These are phyloP conservation scores for Arachis stenosperma DNA, from an alignment of 306 rosid genomes.

Conservation along the genomic window DNA sequence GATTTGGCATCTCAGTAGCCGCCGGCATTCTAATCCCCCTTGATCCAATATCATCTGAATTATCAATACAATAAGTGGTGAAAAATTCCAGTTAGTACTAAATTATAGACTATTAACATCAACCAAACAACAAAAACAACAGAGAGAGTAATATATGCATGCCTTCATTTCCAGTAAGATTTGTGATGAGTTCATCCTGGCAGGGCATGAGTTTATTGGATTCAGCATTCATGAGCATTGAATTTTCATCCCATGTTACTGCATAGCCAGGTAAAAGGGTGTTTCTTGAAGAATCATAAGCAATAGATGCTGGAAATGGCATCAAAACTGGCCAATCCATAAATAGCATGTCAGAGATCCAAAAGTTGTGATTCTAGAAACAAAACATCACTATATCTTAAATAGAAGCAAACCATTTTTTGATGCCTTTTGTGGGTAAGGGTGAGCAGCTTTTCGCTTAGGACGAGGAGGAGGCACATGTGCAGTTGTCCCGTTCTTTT, in stretches of 20 bases:
- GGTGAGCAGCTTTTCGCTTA: constrained; percentile 89
- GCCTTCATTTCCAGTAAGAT: constrained; percentile 65
- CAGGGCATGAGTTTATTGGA: constrained; percentile 42
- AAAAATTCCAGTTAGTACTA: constrained; percentile 50
- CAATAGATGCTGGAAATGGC: constrained; percentile 69
- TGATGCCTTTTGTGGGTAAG: constrained; percentile 84
- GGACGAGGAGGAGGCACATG: constrained; percentile 97
- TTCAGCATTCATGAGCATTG: constrained; percentile 50
- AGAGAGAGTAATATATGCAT: constrained; percentile 29
- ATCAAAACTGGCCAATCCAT: constrained; percentile 57
- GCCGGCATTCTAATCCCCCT: constrained; percentile 52
- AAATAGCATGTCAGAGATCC: constrained; percentile 34
- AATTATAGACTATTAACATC: constrained; percentile 11
- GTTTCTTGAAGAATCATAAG: constrained; percentile 60
- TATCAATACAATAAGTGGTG: constrained; percentile 54
- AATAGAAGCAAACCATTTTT: constrained; percentile 58
- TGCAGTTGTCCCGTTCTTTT: constrained; percentile 73
- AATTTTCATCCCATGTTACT: constrained; percentile 68
- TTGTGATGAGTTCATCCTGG: constrained; percentile 56
- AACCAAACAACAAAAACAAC: constrained; percentile 6
- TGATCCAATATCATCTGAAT: constrained; percentile 78
- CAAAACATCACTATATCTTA: not conserved
- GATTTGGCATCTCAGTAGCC: constrained; percentile 50
- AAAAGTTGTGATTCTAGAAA: not conserved
- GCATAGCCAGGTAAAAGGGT: constrained; percentile 50